Percentiles rank a stretch among this genome's conserved stretches.
Evolutionary conservation across 2,329 filamentous ascomycete species (phyloP).

Genomic region (Hymenoscyphus fraxineus): DNA sequence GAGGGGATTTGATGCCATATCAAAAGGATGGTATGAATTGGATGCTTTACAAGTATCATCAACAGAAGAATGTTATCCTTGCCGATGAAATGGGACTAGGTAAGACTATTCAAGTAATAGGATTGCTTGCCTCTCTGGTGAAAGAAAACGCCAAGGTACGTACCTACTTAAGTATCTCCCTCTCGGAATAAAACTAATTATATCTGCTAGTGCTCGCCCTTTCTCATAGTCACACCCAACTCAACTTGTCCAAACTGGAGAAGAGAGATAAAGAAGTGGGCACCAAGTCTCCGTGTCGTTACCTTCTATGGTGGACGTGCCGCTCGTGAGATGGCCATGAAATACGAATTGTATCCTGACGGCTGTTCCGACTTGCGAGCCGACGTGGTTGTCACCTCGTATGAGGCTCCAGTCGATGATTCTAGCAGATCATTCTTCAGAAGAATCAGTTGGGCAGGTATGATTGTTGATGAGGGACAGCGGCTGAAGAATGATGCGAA

Average conservation of each 20-base stretch:
- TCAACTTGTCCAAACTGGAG: conserved; percentile 97
- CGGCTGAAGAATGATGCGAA: conserved; percentile 91
- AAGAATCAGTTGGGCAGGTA: conserved; percentile 74
- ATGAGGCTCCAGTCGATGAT: conserved; percentile 79
- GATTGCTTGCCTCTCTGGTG: conserved; percentile 70
- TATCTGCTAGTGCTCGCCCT: conserved; percentile 75
- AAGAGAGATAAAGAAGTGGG: conserved; percentile 92
- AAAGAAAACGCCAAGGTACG: conserved; percentile 51
- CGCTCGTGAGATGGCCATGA: conserved; percentile 71
- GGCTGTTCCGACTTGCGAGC: conserved; percentile 67
- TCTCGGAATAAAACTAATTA: conserved; percentile 42
- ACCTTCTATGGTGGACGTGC: conserved; percentile 79
- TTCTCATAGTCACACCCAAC: conserved; percentile 89
- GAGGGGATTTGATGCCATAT: conserved; percentile 87
- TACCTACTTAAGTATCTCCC: conserved; percentile 8
- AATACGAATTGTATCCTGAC: conserved; percentile 80
- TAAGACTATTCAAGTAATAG: conserved; percentile 92
- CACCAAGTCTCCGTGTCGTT: conserved; percentile 80
- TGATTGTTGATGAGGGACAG: conserved; percentile 94
- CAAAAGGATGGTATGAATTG: conserved; percentile 93
- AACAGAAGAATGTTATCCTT: conserved; percentile 78
- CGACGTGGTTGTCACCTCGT: conserved; percentile 92
- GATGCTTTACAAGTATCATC: conserved; percentile 87
- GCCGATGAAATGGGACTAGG: conserved; percentile 98
- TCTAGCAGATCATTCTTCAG: conserved; percentile 63